Evolutionary conservation across 2,329 filamentous ascomycete species (phyloP).

Genomic region (Ceratocystis lukuohia): DNA sequence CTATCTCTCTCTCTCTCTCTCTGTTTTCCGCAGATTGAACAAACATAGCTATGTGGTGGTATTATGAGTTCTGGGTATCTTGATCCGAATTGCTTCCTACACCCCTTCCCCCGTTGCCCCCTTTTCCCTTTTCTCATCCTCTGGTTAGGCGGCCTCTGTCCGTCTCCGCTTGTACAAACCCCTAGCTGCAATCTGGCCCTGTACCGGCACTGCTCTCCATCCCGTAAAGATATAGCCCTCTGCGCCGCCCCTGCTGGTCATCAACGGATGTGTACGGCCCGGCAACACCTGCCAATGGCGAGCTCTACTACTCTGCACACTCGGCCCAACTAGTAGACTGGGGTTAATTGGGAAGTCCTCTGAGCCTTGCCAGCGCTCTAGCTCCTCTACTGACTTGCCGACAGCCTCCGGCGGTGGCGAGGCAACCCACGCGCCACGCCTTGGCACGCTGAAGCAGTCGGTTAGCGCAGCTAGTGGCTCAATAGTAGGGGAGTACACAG

Average conservation of each 20-base stretch:
- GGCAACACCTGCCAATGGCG: slow-evolving; percentile 84
- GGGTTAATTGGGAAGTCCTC: slow-evolving; percentile 81
- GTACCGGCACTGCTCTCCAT: slow-evolving; percentile 64
- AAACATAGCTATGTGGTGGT: background rate
- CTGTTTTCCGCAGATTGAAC: background rate
- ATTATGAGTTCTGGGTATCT: slow-evolving; percentile 7
- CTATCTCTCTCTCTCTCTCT: no score
- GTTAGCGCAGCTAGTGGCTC: slow-evolving; percentile 66
- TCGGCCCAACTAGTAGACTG: slow-evolving; percentile 63
- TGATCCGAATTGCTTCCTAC: background rate
- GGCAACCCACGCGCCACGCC: slow-evolving; percentile 61
- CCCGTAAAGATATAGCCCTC: slow-evolving; percentile 86
- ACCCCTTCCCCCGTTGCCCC: background rate
- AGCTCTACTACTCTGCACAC: slow-evolving; percentile 66
- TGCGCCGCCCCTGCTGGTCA: slow-evolving; percentile 76
- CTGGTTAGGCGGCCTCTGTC: slow-evolving; percentile 27
- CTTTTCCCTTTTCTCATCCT: background rate
- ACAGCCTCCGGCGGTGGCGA: slow-evolving; percentile 35
- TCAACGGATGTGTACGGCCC: slow-evolving; percentile 80
- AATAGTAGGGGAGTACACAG: slow-evolving; percentile 69
- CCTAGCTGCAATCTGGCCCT: slow-evolving; percentile 68
- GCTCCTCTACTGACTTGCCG: slow-evolving; percentile 35
- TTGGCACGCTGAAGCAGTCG: slow-evolving; percentile 71
- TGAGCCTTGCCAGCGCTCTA: slow-evolving; percentile 45
- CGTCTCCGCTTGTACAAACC: slow-evolving; percentile 67